Evolutionary conservation across 208 protist species (phyloP), one percentile per base, ranked within the genome.

Genomic region (Wallacemonas collosoma): DNA sequence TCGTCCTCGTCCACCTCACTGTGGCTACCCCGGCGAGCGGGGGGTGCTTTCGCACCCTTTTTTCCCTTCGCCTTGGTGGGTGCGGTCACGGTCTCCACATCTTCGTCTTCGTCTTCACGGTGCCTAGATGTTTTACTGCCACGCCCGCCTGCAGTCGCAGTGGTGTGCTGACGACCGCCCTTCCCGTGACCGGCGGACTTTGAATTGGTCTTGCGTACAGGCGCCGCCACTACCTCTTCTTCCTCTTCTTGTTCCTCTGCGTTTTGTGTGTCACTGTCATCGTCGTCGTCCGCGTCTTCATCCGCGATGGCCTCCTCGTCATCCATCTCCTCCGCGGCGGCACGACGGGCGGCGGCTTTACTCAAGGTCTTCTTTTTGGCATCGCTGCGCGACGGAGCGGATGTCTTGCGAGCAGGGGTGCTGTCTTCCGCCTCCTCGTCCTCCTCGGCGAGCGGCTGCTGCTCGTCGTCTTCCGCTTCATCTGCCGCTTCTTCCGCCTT

Each of bases 291-390:
- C 17, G 36, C 57, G 4, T 71, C 12, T 7, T 74, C 75, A 8
- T 68, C 78, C 41, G 74, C 58, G 11, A 78, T 58, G 2, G 79
- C 76, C 47, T 67, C 70, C 3, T 76, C 68, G 15, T 56, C 68
- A 8, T 60, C 51, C 2, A 66, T 39, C 15, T 40, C 39, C 9
- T 26, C 14, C 44, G 38, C 53, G 7, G 63, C 54, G 47, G 60
- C 48, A 66, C 38, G 14, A 8, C n/a, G n/a, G n/a, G 64, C 17
- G 6, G 44, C n/a, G 12, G 47, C 6, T 39, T 41, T 48, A 50
- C 8, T 71, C 15, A 45, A 47, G 26, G 6, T 38, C 38, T 15
- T 15, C 66, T 62, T 67, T 35, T 72, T 73, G n/a, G 47, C 51
- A 39, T 38, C 48, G 26, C 26, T 26, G 26, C 26, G 26, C 26